Evolutionary conservation across 2,329 filamentous ascomycete species (phyloP).

Genomic region (Xylariaceae sp.): DNA sequence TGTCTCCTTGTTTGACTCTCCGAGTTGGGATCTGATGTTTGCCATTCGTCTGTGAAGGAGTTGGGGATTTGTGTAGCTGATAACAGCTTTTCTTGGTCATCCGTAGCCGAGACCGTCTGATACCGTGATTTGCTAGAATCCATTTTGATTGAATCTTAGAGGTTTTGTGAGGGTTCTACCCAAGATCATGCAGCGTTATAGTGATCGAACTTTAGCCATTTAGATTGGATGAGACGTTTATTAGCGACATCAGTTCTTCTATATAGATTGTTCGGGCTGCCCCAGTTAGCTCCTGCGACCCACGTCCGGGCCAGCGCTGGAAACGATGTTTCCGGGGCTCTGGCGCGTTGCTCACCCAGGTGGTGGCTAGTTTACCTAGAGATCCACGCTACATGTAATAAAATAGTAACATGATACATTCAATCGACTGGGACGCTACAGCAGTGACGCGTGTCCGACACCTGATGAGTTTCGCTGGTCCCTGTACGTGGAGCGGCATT

Average conservation of each 20-base stretch:
- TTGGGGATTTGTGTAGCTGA: conserved; percentile 45
- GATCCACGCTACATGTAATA: too few species aligned
- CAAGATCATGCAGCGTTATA: too few species aligned
- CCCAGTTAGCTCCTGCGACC: background rate
- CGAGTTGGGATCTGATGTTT: conserved; percentile 17
- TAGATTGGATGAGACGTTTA: background rate
- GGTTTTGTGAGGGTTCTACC: background rate
- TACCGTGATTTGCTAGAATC: conserved; percentile 27
- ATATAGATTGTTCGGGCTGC: background rate
- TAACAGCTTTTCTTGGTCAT: conserved; percentile 38
- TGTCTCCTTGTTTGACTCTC: conserved; percentile 21
- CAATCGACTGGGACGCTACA: too few species aligned
- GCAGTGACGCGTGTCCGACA: too few species aligned
- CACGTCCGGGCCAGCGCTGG: background rate
- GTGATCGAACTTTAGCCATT: background rate
- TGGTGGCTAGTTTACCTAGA: too few species aligned
- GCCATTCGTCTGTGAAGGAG: conserved; percentile 42
- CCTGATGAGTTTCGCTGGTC: too few species aligned
- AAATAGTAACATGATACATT: too few species aligned
- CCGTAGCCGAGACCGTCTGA: conserved; percentile 33
- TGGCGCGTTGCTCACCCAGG: background rate
- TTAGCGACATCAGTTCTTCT: background rate
- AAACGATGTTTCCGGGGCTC: background rate
- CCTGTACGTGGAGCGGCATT: too few species aligned
- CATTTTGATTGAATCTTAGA: conserved; percentile 11